phyloP scores from a whole-genome alignment of 202 grass and related monocot species.

The Musa balbisiana region DNA sequence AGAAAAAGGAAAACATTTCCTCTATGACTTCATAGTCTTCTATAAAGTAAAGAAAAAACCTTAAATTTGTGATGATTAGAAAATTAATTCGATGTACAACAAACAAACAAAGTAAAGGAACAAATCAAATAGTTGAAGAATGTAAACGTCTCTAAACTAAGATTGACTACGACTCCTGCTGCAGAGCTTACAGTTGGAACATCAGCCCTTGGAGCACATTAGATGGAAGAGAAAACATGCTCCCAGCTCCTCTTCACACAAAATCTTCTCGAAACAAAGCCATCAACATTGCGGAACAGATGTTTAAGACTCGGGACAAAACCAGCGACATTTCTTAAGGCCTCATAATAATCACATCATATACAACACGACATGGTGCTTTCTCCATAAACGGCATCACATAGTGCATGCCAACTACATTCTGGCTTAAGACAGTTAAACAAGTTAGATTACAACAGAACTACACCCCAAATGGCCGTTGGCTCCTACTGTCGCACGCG shows the following conservation, averaged over 20 bases:
- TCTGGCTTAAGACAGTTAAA: background rate
- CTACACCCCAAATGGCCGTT: background rate
- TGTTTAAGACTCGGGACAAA: too few relatives aligned
- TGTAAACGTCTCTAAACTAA: background rate
- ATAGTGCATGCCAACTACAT: constrained; percentile 6
- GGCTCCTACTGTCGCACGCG: background rate
- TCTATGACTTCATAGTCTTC: too few relatives aligned
- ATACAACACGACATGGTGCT: constrained; percentile 12
- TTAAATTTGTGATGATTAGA: too few relatives aligned
- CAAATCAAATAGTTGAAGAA: background rate
- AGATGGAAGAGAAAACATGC: background rate
- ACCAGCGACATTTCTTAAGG: background rate
- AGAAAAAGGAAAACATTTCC: too few relatives aligned
- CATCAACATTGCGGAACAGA: too few relatives aligned
- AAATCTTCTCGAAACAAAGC: too few relatives aligned
- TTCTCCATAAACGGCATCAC: background rate
- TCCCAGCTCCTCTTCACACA: background rate
- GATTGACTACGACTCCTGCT: background rate
- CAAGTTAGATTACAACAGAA: constrained; percentile 4
- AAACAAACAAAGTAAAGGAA: background rate
- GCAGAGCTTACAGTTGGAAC: background rate
- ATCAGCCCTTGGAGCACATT: background rate
- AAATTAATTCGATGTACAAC: too few relatives aligned
- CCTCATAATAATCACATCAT: constrained; percentile 24
- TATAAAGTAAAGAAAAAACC: too few relatives aligned